A percentile compares a stretch with the other conserved stretches of the same genome.
Evolutionary conservation across 345 rosid species (phyloP).

Genomic region (Durio zibethinus): DNA sequence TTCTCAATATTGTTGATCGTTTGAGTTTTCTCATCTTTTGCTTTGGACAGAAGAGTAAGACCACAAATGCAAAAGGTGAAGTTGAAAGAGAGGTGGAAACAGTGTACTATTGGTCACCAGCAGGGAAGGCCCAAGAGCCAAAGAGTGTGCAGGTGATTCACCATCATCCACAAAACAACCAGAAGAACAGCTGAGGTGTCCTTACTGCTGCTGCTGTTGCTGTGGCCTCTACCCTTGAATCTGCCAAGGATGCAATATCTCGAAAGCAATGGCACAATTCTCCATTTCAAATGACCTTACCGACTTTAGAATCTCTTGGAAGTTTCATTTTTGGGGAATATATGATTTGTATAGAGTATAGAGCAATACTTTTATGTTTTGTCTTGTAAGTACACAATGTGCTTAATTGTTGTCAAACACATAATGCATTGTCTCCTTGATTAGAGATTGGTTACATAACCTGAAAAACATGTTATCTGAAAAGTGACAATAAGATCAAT

Average conservation of each 20-base stretch:
- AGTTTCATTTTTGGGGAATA: neutral
- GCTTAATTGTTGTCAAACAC: neutral
- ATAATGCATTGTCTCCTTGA: too few species aligned
- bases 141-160: conserved; percentile 51
- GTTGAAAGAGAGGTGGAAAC: conserved; percentile 44
- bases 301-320: neutral
- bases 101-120: conserved; percentile 40
- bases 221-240: conserved; percentile 45
- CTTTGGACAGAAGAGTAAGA: conserved; percentile 27
- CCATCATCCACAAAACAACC: conserved; percentile 25
- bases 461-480: neutral
- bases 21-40: neutral
- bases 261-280: neutral
- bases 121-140: conserved; percentile 47
- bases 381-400: neutral
- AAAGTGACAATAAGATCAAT: neutral
- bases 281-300: neutral
- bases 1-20: neutral
- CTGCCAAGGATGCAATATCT: conserved; percentile 53
- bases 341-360: neutral
- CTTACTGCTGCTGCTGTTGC: conserved; percentile 62
- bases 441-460: neutral
- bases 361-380: neutral
- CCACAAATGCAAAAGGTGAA: conserved; percentile 24
- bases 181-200: conserved; percentile 55